These are phyloP conservation scores for Ganoderma sinense DNA, from an alignment of 1,284 basidiomycete genomes.

Conservation along the genomic window DNA sequence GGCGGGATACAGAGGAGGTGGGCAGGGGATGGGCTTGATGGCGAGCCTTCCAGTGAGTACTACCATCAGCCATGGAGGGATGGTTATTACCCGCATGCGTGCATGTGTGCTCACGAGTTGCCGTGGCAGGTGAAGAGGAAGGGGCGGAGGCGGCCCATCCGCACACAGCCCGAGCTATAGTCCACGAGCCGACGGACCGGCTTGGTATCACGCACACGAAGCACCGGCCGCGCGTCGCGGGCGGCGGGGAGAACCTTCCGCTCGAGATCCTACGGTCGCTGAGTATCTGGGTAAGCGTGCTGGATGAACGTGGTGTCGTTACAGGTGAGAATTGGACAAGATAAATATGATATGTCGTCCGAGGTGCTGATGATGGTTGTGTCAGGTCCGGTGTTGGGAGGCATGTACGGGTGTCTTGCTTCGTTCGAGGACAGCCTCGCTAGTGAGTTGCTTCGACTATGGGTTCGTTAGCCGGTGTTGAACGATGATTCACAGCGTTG, in stretches of 20 bases:
- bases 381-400: conserved; percentile 56
- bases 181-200: conserved; percentile 11
- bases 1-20: conserved; percentile 40
- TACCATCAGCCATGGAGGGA: not conserved
- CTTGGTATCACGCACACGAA: conserved; percentile 38
- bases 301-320: conserved; percentile 63
- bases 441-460: conserved; percentile 42
- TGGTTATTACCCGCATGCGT: no score
- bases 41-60: not conserved
- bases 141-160: not conserved
- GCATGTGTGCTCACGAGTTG: not conserved
- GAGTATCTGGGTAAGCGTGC: conserved; percentile 63
- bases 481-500: conserved; percentile 44
- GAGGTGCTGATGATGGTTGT: not conserved
- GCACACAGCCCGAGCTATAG: conserved; percentile 1
- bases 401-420: conserved; percentile 56
- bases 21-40: conserved; percentile 25
- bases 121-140: not conserved
- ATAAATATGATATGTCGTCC: not conserved
- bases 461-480: not conserved
- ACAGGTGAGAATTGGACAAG: conserved; percentile 41
- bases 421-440: conserved; percentile 62
- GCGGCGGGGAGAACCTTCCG: conserved; percentile 54
- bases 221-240: conserved; percentile 46
- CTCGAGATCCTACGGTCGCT: conserved; percentile 60